Percentiles rank a stretch among this genome's conserved stretches.
Conservation (phyloP, 495 filamentous ascomycete species). For the Peziza echinospora region DNA sequence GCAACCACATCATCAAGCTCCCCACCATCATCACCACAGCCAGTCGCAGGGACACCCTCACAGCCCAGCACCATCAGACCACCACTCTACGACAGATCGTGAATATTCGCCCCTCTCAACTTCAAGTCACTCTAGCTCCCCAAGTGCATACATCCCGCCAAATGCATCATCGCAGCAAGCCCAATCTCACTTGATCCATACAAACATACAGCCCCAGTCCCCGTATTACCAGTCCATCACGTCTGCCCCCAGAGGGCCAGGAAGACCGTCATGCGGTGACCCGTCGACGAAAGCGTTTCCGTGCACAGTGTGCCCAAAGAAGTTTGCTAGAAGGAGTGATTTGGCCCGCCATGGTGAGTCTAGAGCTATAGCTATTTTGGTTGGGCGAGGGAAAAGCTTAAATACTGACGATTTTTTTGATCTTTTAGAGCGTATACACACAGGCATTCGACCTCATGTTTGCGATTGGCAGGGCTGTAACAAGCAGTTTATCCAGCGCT, state of each 20-base stretch:
- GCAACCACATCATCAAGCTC: constrained; percentile 9
- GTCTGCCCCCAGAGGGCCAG: constrained; percentile 12
- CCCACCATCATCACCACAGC: constrained; percentile 13
- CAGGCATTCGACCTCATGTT: constrained; percentile 72
- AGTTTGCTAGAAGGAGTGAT: constrained; percentile 84
- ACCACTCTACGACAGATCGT: constrained; percentile 14
- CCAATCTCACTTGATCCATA: too few species aligned
- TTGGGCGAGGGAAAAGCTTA: too few species aligned
- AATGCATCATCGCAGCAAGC: too few species aligned
- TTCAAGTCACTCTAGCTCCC: too few species aligned
- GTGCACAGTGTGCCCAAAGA: constrained; percentile 78
- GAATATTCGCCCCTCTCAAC: background rate
- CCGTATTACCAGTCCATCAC: background rate
- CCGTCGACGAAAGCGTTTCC: constrained; percentile 61
- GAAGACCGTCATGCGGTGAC: constrained; percentile 27
- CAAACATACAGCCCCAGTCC: too few species aligned
- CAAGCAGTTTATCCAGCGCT: constrained; percentile 94
- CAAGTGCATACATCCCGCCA: too few species aligned
- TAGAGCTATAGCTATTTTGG: too few species aligned
- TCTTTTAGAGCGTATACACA: constrained; percentile 73
- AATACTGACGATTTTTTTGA: constrained; percentile 2
- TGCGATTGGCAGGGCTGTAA: constrained; percentile 77
- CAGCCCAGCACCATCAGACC: constrained; percentile 15
- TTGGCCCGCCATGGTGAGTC: constrained; percentile 82
- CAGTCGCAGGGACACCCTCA: constrained; percentile 12